A percentile compares a stretch with the other conserved stretches of the same genome.
phyloP scores from a whole-genome alignment of 208 protist genomes.

The Naegleria gruberi region DNA sequence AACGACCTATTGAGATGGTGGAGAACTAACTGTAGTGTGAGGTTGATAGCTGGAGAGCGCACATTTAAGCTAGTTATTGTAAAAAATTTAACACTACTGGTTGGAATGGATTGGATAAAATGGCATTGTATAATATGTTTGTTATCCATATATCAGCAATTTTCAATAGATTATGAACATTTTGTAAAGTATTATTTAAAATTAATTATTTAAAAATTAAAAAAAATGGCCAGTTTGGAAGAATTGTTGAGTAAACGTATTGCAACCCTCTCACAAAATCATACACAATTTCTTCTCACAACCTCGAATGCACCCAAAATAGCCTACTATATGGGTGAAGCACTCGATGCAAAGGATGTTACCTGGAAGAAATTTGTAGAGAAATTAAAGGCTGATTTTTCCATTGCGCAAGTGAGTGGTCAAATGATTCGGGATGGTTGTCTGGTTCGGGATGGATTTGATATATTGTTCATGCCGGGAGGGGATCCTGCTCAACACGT shows the following conservation, averaged over 20 bases:
- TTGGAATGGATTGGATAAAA: too few species aligned
- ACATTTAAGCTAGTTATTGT: too few species aligned
- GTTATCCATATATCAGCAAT: too few species aligned
- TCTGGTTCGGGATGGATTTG: neutral
- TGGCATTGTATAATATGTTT: too few species aligned
- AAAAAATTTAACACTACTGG: too few species aligned
- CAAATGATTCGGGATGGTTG: neutral
- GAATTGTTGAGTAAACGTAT: neutral
- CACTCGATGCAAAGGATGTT: neutral
- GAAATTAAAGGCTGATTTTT: neutral
- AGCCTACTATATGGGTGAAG: neutral
- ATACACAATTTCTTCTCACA: neutral
- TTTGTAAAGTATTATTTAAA: too few species aligned
- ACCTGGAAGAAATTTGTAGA: neutral
- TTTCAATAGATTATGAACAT: too few species aligned
- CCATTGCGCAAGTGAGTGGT: neutral
- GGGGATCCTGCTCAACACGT: neutral
- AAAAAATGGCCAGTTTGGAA: too few species aligned
- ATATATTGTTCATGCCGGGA: neutral
- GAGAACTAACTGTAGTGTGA: too few species aligned
- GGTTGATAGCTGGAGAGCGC: too few species aligned
- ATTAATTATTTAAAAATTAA: too few species aligned
- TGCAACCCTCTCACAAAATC: neutral
- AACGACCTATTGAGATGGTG: too few species aligned
- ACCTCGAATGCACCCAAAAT: neutral